Evolutionary conservation across 495 filamentous ascomycete genomes (phyloP), one percentile per base, ranked within the genome.

Genomic region (Aspergillus conjunctus): DNA sequence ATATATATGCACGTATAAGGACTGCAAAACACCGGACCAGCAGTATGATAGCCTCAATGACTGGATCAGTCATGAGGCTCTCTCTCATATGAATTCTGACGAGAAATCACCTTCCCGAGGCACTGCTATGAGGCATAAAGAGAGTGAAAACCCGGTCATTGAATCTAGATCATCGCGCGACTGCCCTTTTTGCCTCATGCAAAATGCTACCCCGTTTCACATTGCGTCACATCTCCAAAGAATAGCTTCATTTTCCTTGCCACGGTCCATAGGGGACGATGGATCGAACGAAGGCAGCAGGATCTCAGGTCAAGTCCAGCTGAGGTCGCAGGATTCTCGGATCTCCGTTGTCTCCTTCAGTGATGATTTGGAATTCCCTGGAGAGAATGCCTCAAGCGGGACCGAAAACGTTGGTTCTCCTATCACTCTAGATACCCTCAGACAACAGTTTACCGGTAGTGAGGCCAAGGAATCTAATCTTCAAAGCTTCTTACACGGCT

Each of bases 21-120:
- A 56, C 17, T 56, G 53, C 53, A 56, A 45, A 44, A n/a, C 20
- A 26, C 15, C 34, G 20, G 34, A 56, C n/a, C 53, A 56, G 37
- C 53, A 39, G 10, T 56, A 56, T 31, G 53, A 56, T 26, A 56
- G 34, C 21, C 21, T 56, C 3, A 56, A 18, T 26, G 53, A 56
- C 17, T 56, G 53, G 53, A 45, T 56, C 34, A 43, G 14, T 15
- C 53, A 56, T 43, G 53, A 56, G 26, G 26, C 39, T 3, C 53
- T 56, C 18, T 33, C 15, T 26, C 53, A 56, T 34, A 15, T 22
- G 9, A 31, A 31, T 30, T 10, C 1, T 30, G 6, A 51, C 48
- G 30, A 30, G 48, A 39, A 41, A n/a, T 12, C 20, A 11, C 6
- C 51, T 54, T 20, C 32, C 51, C 15, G 20, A 43, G 46, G 26